These are phyloP conservation scores for Neurospora tetrasperma DNA, from an alignment of 495 filamentous ascomycete species.

Conservation along the genomic window DNA sequence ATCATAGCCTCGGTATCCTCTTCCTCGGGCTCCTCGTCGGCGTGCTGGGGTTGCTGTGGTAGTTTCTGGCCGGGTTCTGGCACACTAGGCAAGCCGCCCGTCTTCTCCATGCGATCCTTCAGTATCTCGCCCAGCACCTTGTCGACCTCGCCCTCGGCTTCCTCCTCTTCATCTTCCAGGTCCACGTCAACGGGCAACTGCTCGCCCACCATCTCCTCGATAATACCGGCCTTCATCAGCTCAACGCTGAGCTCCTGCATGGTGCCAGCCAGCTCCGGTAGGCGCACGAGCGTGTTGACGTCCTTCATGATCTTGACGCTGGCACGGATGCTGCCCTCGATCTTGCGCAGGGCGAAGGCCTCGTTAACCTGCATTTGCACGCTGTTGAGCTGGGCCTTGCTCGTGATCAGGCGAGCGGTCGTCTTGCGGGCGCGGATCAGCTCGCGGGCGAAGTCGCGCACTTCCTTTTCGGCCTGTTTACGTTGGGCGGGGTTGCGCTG, in stretches of 20 bases:
- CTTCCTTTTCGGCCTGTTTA: constrained; percentile 64
- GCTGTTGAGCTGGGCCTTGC: constrained; percentile 82
- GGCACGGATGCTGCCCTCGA: constrained; percentile 82
- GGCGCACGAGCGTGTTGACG: constrained; percentile 72
- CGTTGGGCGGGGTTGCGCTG: constrained; percentile 65
- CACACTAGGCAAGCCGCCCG: constrained; percentile 43
- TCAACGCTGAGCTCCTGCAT: constrained; percentile 86
- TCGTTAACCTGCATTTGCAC: constrained; percentile 98
- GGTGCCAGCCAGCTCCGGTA: constrained; percentile 80
- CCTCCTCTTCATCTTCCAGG: constrained; percentile 64
- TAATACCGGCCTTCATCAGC: constrained; percentile 87
- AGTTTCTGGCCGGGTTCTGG: constrained; percentile 48
- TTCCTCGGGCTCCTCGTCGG: constrained; percentile 71
- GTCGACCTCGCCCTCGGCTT: constrained; percentile 84
- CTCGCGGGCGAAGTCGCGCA: constrained; percentile 79
- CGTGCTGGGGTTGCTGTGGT: constrained; percentile 42
- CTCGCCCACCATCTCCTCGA: constrained; percentile 94
- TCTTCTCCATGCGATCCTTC: constrained; percentile 67
- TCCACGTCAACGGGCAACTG: constrained; percentile 57
- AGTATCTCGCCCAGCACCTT: constrained; percentile 85
- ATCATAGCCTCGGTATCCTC: constrained; percentile 79
- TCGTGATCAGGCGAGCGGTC: constrained; percentile 61
- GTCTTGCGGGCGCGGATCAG: constrained; percentile 75
- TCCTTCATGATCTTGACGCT: constrained; percentile 93
- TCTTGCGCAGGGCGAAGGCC: constrained; percentile 90